phyloP scores from a whole-genome alignment of 768 basidiomycete species.

The Boletus rex-veris region DNA sequence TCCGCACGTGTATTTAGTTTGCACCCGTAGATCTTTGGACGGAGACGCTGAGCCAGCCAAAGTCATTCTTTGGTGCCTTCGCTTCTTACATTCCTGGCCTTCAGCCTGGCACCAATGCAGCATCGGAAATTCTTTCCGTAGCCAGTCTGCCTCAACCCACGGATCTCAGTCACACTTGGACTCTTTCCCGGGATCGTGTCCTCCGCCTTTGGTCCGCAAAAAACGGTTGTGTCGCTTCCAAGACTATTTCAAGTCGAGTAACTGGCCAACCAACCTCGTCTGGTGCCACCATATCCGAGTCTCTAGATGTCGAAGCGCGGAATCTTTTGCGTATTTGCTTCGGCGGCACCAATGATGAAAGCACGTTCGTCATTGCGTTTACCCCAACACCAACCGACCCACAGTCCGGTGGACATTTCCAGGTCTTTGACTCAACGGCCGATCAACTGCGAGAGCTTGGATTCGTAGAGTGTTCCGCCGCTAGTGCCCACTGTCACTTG shows the following conservation, averaged over 20 bases:
- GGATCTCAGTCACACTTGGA: conserved; percentile 72
- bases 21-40: conserved; percentile 59
- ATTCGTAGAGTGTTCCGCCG: conserved; percentile 54
- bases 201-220: conserved; percentile 83
- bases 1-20: conserved; percentile 6
- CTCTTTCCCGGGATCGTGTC: conserved; percentile 82
- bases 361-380: conserved; percentile 66
- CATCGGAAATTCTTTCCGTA: conserved; percentile 65
- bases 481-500: conserved; percentile 65
- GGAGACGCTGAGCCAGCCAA: conserved; percentile 61
- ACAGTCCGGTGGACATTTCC: conserved; percentile 77
- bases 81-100: conserved; percentile 62
- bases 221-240: conserved; percentile 67
- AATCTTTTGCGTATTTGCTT: conserved; percentile 65
- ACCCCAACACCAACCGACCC: conserved; percentile 63
- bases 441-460: conserved; percentile 61
- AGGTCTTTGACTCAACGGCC: conserved; percentile 51
- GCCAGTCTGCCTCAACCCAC: conserved; percentile 74
- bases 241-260: conserved; percentile 43
- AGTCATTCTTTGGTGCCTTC: conserved; percentile 63
- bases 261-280: conserved; percentile 30
- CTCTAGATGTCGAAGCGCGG: conserved; percentile 60
- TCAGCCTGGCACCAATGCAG: conserved; percentile 42
- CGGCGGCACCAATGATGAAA: conserved; percentile 42
- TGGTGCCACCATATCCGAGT: conserved; percentile 36